A percentile compares a stretch with the other conserved stretches of the same genome.
phyloP scores from a whole-genome alignment of 2,329 filamentous ascomycete genomes.

The Lithohypha guttulata region DNA sequence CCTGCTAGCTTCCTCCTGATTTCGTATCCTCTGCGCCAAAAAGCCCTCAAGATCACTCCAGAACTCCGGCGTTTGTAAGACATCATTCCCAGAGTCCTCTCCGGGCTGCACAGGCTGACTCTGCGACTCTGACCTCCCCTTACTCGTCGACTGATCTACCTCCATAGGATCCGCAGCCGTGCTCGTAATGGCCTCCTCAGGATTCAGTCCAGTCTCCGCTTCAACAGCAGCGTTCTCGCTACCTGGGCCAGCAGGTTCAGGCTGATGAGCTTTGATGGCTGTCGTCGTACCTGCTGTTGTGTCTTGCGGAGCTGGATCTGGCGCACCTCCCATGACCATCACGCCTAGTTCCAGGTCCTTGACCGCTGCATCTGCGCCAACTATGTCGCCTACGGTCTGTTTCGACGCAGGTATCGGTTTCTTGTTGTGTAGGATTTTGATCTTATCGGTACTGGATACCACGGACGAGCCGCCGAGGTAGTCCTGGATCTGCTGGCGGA shows the following conservation, averaged over 20 bases:
- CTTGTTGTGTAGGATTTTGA: conserved; percentile 77
- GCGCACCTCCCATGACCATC: conserved; percentile 73
- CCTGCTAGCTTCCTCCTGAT: conserved; percentile 54
- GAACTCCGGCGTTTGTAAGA: conserved; percentile 60
- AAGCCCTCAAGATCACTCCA: conserved; percentile 80
- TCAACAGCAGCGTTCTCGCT: conserved; percentile 17
- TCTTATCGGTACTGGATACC: conserved; percentile 50
- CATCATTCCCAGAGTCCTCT: conserved; percentile 18
- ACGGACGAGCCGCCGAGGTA: conserved; percentile 40
- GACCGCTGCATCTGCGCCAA: conserved; percentile 37
- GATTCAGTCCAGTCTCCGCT: conserved; percentile 31
- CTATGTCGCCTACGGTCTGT: conserved; percentile 65
- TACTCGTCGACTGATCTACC: conserved; percentile 24
- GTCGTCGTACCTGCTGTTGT: conserved; percentile 3
- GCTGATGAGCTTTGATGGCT: conserved; percentile 8
- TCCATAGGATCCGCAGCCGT: conserved; percentile 20
- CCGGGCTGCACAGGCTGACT: conserved; percentile 15
- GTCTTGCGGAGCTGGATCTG: conserved; percentile 21
- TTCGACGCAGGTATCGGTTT: conserved; percentile 61
- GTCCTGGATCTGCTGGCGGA: conserved; percentile 59
- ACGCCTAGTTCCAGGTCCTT: conserved; percentile 62
- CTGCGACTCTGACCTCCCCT: conserved; percentile 10
- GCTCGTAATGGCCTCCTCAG: conserved; percentile 30
- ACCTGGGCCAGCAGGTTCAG: conserved; percentile 23
- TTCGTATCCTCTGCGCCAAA: conserved; percentile 65